Percentiles rank a stretch among this genome's conserved stretches.
phyloP scores from a whole-genome alignment of 139 green algal genomes.

The Chlorella sp. region DNA sequence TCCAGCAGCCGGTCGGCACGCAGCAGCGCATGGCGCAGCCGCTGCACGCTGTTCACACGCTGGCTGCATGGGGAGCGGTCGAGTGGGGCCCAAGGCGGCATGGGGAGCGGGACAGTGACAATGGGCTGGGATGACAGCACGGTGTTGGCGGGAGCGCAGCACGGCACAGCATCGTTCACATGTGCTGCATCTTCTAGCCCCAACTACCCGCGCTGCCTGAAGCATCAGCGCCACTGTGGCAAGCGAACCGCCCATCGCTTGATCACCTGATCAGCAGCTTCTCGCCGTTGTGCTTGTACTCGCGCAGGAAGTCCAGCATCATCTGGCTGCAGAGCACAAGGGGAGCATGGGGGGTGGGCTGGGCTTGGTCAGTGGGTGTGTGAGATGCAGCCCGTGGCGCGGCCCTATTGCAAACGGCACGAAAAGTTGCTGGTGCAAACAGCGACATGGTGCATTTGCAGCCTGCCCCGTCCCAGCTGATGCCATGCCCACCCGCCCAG shows the following conservation, averaged over 20 bases:
- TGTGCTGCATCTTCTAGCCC: too few relatives aligned
- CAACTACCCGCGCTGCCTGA: too few relatives aligned
- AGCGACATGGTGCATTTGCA: background rate
- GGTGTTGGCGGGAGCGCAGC: too few relatives aligned
- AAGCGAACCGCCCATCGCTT: background rate
- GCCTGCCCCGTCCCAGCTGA: background rate
- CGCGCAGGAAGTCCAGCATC: constrained; percentile 67
- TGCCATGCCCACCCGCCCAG: background rate
- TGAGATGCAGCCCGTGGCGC: background rate
- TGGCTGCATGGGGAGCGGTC: background rate
- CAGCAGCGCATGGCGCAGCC: constrained; percentile 49
- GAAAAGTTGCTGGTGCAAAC: too few relatives aligned
- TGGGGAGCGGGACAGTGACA: background rate
- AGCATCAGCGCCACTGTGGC: too few relatives aligned
- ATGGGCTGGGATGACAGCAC: too few relatives aligned
- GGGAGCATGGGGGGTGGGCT: background rate
- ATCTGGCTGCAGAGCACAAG: constrained; percentile 26
- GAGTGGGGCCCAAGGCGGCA: background rate
- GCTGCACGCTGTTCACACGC: constrained; percentile 34
- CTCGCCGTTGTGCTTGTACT: constrained; percentile 55
- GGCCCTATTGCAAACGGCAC: too few relatives aligned
- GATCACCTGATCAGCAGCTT: constrained; percentile 55
- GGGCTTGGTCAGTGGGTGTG: background rate
- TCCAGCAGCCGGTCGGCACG: constrained; percentile 58
- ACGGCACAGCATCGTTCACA: too few relatives aligned